Base-by-base conservation (phyloP, 1,139 yeast species). In the Blastobotrys persicus region DNA sequence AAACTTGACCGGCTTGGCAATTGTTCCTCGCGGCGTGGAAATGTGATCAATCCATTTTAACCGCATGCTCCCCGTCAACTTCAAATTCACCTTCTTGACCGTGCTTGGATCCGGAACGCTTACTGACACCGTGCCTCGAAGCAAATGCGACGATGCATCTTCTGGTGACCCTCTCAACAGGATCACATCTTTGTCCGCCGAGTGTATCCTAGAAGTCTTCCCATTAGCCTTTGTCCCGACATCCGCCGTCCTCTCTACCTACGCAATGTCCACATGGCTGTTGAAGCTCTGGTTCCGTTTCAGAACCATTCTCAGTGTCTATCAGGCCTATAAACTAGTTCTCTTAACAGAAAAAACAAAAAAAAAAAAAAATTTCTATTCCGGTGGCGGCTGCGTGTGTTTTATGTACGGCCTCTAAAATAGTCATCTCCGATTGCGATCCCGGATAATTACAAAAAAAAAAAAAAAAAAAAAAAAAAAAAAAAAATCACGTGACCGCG, bases 81-180 rank as follows among this genome's bases (percentile, higher is more conserved):
- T 75, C 49, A 92, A 69, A 4, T 79, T 67, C 53, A 92, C 66
- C 59, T 77, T 79, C 61, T 80, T 83, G 46, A 92, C 76, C 6
- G 81, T 71, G 52, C 88, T 71, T 1, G 96, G 88, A 58, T 92
- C 98, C 28, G 77, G 73, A 1, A 88, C 81, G 0, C 94, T 79
- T 31, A 92, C 69, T 1, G 86, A 92, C 19, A 92, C 81, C 19
- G 80, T 80, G 4, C 98, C 98, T 0, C 84, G 72, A 33, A 92
- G 66, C 12, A 85, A 69, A 1, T 81, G 87, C 1, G 96, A 84
- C 0, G 88, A 77, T 0, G 98, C 96, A 49, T 84, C 92, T 42
- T 78, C 77, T 2, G 85, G 80, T 1, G 80, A 61, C 1, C 98
- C 98, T 59, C 91, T 84, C 34, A 92, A 67, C 3, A 92, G 80